A percentile compares a stretch with the other conserved stretches of the same genome.
phyloP scores from a whole-genome alignment of 2,329 filamentous ascomycete species.

The Pseudogymnoascus sp. region DNA sequence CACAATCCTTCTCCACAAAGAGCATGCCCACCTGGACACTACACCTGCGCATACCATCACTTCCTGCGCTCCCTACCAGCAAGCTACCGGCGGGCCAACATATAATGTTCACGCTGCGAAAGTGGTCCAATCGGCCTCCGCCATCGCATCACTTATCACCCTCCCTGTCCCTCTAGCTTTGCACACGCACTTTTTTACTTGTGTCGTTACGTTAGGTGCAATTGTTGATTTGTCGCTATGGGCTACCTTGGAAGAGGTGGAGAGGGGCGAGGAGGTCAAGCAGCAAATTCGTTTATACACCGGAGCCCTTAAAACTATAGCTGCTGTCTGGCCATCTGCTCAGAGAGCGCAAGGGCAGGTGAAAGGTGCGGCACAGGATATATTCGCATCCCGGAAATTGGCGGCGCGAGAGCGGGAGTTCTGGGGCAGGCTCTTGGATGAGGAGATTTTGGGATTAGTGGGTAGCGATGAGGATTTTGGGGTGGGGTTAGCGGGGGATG shows the following conservation, averaged over 20 bases:
- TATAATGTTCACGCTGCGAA: conserved; percentile 59
- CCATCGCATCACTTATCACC: conserved; percentile 66
- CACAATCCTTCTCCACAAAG: conserved; percentile 68
- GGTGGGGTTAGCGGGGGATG: conserved; percentile 22
- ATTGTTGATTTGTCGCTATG: conserved; percentile 78
- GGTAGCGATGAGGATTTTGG: conserved; percentile 26
- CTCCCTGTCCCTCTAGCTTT: conserved; percentile 62
- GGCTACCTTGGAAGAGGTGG: conserved; percentile 32
- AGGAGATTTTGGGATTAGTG: conserved; percentile 25
- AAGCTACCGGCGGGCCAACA: conserved; percentile 18
- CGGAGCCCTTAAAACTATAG: conserved; percentile 24
- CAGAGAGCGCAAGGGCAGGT: conserved; percentile 67
- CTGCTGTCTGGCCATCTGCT: conserved; percentile 24
- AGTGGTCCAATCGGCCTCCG: conserved; percentile 68
- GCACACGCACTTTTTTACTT: conserved; percentile 80
- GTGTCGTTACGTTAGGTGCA: conserved; percentile 67
- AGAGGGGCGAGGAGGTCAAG: conserved; percentile 52
- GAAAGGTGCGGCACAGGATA: conserved; percentile 68
- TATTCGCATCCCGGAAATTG: conserved; percentile 35
- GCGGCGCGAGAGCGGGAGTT: conserved; percentile 21
- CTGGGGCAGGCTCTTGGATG: conserved; percentile 23
- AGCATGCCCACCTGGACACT: conserved; percentile 64
- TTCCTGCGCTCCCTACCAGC: conserved; percentile 50
- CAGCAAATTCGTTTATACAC: conserved; percentile 70
- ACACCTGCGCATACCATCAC: conserved; percentile 48